Percentiles rank a stretch among this genome's conserved stretches.
Evolutionary conservation across 805 yeast species (phyloP).

Genomic region (Ogataea paradorogensis): DNA sequence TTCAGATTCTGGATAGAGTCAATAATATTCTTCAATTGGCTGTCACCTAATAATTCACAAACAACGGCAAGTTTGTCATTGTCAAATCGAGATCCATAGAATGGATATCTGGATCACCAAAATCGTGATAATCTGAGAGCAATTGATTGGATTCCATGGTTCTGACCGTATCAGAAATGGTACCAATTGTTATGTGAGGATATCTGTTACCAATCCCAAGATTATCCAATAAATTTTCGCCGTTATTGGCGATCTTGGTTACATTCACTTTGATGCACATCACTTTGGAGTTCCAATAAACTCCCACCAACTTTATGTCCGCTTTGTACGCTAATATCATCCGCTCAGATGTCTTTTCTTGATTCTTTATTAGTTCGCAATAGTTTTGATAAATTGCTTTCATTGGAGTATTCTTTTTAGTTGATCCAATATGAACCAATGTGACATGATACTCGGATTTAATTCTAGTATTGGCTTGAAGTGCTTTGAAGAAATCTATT

Average conservation of each 20-base stretch:
- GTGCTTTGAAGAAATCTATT: slow-evolving; percentile 7
- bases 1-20: slow-evolving; percentile 17
- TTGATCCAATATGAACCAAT: slow-evolving; percentile 43
- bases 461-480: slow-evolving; percentile 37
- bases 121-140: slow-evolving; percentile 25
- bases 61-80: slow-evolving; percentile 19
- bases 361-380: slow-evolving; percentile 11
- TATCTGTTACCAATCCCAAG: slow-evolving; percentile 38
- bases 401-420: slow-evolving; percentile 13
- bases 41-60: slow-evolving; percentile 16
- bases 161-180: slow-evolving; percentile 39
- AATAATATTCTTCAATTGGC: slow-evolving; percentile 19
- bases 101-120: slow-evolving; percentile 10
- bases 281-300: slow-evolving; percentile 51
- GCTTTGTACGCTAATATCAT: slow-evolving; percentile 28
- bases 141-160: slow-evolving; percentile 54
- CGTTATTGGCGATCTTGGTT: slow-evolving; percentile 11
- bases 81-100: slow-evolving; percentile 11
- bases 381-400: slow-evolving; percentile 22
- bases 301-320: slow-evolving; percentile 38
- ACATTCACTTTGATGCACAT: slow-evolving; percentile 53
- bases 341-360: slow-evolving; percentile 5
- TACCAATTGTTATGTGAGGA: slow-evolving; percentile 77
- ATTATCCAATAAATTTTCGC: slow-evolving; percentile 9
- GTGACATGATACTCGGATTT: slow-evolving; percentile 68